Conservation (phyloP, 257 asterid species). For the Solanum habrochaites region DNA sequence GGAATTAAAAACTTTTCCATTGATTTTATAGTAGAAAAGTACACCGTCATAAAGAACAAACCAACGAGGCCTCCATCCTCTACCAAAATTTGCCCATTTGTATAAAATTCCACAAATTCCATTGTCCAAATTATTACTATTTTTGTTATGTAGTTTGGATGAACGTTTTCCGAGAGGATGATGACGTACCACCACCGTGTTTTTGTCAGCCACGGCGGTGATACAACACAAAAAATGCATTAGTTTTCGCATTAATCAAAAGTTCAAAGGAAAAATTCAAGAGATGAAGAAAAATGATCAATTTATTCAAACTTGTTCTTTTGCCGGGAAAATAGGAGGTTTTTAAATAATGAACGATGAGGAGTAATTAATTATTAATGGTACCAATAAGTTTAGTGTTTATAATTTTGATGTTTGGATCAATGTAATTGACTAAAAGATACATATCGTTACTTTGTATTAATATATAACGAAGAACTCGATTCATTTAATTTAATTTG, state of each 20-base stretch:
- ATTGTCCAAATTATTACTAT: not conserved
- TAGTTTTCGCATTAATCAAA: not conserved
- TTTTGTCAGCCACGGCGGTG: not conserved
- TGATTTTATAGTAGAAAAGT: constrained; percentile 6
- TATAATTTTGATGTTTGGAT: not conserved
- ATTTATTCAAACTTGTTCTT: not conserved
- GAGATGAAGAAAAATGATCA: not conserved
- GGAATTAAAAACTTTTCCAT: not conserved
- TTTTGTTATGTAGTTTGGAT: not conserved
- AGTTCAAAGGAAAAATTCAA: not conserved
- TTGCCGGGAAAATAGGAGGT: not conserved
- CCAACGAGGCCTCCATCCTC: constrained; percentile 16
- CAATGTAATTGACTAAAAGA: not conserved
- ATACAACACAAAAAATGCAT: not conserved
- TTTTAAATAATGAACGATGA: not conserved
- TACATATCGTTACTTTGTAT: no score
- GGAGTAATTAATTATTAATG: not conserved
- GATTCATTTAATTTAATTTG: no score
- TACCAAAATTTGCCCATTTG: constrained; percentile 13
- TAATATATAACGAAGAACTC: no score
- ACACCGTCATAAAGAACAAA: constrained; percentile 12
- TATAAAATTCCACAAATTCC: constrained; percentile 10
- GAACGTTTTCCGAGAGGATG: not conserved
- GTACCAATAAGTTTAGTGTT: not conserved
- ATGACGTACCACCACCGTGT: not conserved